Conservation (phyloP, 139 green algal species). For the Chlamydomonas sp. region DNA sequence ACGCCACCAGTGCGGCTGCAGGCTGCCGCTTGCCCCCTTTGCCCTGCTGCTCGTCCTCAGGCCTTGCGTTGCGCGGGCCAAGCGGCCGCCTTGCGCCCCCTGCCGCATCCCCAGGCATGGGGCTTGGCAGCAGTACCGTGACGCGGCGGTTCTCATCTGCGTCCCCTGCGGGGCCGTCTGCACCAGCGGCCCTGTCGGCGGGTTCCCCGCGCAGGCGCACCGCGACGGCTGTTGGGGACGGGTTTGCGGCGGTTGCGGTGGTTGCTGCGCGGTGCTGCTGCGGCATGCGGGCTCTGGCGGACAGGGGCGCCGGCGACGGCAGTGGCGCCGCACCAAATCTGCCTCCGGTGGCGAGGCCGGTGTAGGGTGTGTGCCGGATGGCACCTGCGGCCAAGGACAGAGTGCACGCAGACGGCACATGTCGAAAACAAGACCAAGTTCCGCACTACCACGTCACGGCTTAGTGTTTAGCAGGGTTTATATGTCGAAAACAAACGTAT, state of each 20-base stretch:
- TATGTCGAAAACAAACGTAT: no score
- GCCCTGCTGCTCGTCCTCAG: no score
- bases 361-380: slow-evolving; percentile 9
- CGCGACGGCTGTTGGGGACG: not conserved
- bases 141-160: not conserved
- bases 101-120: not conserved
- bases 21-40: not conserved
- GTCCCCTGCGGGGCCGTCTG: not conserved
- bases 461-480: no score
- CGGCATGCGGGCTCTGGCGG: not conserved
- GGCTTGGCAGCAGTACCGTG: no score
- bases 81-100: not conserved
- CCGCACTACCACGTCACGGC: no score
- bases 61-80: not conserved
- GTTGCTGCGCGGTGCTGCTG: not conserved
- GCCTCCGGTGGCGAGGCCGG: not conserved
- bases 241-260: not conserved
- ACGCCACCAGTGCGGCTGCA: not conserved
- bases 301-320: slow-evolving; percentile 23
- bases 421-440: no score
- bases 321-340: not conserved
- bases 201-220: not conserved
- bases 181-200: no score
- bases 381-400: not conserved
- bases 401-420: no score